phyloP scores from a whole-genome alignment of 2,329 filamentous ascomycete genomes.

The Penicillium sp. region DNA sequence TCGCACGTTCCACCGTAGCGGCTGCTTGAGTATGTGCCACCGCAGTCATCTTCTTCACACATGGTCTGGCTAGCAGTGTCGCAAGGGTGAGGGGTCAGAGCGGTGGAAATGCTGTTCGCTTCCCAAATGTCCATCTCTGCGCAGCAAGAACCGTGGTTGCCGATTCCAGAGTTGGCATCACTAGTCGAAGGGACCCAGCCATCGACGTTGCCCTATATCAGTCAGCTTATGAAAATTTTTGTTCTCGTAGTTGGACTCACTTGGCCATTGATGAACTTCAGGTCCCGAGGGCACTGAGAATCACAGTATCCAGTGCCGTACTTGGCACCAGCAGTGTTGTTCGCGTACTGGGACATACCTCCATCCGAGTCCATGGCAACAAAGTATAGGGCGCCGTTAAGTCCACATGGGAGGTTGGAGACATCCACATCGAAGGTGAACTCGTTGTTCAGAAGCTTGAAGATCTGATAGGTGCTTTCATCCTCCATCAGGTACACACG shows the following conservation, averaged over 20 bases:
- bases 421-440: constrained; percentile 73
- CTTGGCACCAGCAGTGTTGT: constrained; percentile 58
- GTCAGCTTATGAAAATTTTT: background rate
- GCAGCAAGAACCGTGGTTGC: constrained; percentile 62
- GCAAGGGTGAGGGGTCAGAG: constrained; percentile 67
- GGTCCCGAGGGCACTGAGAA: constrained; percentile 55
- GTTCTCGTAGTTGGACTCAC: constrained; percentile 2
- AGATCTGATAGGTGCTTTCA: constrained; percentile 63
- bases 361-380: constrained; percentile 62
- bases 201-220: constrained; percentile 52
- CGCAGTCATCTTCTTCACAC: constrained; percentile 54
- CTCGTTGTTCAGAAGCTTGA: constrained; percentile 65
- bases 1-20: constrained; percentile 66
- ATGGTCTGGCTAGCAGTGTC: constrained; percentile 49
- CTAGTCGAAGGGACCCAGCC: constrained; percentile 53
- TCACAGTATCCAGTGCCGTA: constrained; percentile 67
- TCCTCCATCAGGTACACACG: constrained; percentile 65
- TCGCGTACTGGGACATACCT: constrained; percentile 51
- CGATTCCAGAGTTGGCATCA: constrained; percentile 56
- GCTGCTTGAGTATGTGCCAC: constrained; percentile 52
- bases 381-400: constrained; percentile 71
- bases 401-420: constrained; percentile 65
- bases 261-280: constrained; percentile 48
- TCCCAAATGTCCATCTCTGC: constrained; percentile 71
- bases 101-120: constrained; percentile 64